Evolutionary conservation across 1,284 basidiomycete species (phyloP), one percentile per base, ranked within the genome.

Genomic region (Earliella scabrosa): DNA sequence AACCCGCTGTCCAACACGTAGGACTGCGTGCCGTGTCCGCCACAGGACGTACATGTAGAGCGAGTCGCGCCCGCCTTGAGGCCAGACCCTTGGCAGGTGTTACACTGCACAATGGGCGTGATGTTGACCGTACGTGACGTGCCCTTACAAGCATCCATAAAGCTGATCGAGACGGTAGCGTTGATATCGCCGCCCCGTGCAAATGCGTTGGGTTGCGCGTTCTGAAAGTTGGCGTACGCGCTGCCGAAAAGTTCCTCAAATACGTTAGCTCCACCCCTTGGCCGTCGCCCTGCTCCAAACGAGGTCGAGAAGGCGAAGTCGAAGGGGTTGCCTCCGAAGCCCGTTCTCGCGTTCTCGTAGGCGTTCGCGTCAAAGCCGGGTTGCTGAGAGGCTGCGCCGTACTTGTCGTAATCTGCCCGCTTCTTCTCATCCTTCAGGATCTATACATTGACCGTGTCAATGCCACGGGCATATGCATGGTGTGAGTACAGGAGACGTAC

Each of bases 1-100:
- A 99, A 99, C 16, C 97, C 97, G 71, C 83, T 88, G 72, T 95
- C 90, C 66, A 99, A 87, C 52, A 96, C 90, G 75, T 93, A 98
- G 13, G 95, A 94, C 70, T 89, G 85, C 41, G 90, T 88, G 24
- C 97, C 97, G 11, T 90, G 85, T 44, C 97, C 97, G 50, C 87
- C 82, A 75, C 97, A 99, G 39, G 87, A 75, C 43, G 78, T 71
- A 74, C 97, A 99, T 21, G 87, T 86, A 51, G 84, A 81, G 67
- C 92, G 86, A 75, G 96, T 92, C 44, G 92, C 88, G 36, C 96
- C 96, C 32, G 86, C 73, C 73, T 93, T 97, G 71, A 99, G 74
- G 3, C 97, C 97, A 57, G 82, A 85, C 8, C 95, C 96, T 27
- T 86, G 83, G 75, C 97, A 99, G 10, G 92, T 83, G 52, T 77